Percentiles rank a stretch among this genome's conserved stretches.
These are phyloP conservation scores for Angomonas ambiguus DNA, from an alignment of 208 protist genomes.

Conservation along the genomic window DNA sequence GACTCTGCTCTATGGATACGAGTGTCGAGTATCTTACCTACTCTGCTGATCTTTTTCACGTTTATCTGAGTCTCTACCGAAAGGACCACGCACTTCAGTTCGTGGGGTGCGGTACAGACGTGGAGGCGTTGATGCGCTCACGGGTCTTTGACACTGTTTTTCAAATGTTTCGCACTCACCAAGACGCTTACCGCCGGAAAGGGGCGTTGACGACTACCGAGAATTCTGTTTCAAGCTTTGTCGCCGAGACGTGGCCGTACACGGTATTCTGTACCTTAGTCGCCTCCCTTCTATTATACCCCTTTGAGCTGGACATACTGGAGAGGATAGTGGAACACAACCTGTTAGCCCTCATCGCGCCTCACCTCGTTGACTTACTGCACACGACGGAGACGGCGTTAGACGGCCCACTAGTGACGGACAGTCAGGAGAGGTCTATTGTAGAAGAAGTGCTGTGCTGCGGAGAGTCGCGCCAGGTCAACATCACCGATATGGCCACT, in stretches of 20 bases:
- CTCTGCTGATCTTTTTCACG: too few relatives aligned
- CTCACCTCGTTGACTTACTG: too few relatives aligned
- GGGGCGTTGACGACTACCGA: neutral
- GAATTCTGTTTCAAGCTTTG: conserved; percentile 38
- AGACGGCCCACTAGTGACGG: too few relatives aligned
- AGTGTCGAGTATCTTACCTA: too few relatives aligned
- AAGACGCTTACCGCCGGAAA: neutral
- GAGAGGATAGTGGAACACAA: neutral
- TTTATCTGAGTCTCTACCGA: too few relatives aligned
- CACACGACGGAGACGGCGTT: too few relatives aligned
- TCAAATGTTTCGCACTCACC: neutral
- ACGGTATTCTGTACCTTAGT: conserved; percentile 43
- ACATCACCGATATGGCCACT: neutral
- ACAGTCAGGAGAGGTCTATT: too few relatives aligned
- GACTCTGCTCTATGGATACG: too few relatives aligned
- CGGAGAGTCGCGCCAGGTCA: neutral
- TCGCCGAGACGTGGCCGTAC: conserved; percentile 58
- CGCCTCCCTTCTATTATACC: conserved; percentile 50
- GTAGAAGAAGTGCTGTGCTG: neutral
- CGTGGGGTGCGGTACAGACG: too few relatives aligned
- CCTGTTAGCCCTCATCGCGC: neutral
- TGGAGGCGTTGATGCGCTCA: too few relatives aligned
- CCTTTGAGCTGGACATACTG: conserved; percentile 50
- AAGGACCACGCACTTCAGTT: too few relatives aligned
- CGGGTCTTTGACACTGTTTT: neutral